Evolutionary conservation across 2,329 filamentous ascomycete species (phyloP), one percentile per base, ranked within the genome.

Genomic region (Cucurbitaria berberidis): DNA sequence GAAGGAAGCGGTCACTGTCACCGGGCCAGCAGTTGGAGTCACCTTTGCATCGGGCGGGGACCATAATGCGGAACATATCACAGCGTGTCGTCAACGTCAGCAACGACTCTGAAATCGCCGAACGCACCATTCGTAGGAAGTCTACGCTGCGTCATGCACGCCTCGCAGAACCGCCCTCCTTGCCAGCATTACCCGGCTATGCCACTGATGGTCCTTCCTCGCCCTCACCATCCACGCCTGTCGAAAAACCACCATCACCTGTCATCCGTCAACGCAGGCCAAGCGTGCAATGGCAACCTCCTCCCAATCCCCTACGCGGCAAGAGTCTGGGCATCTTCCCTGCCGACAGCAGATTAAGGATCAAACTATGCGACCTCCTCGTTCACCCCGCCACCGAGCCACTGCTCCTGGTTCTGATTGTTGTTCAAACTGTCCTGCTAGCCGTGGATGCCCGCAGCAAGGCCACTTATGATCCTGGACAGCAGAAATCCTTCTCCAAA

Each of bases 1-100:
- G 84, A 77, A 62, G 80, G 84, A 75, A 77, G 51, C 72, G 78
- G 40, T 81, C 80, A 7, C 68, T 80, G 16, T 81, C 80, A 39
- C 77, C 80, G 11, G 73, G 74, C 32, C 69, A 72, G 16, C 69
- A 72, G 16, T 69, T 74, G 15, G 77, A 76, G 32, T 81, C 80
- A 34, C 77, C 81, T 19, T 70, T 84, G 41, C 73, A 76, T 40
- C 73, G 81, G 50, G 81, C 80, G 34, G 77, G 79, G 21, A 81
- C 79, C 54, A 79, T 84, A 68, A 70, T 83, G 69, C 75, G 81
- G 59, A 86, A 86, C 62, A 96, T 99, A 86, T 98, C 96, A 27
- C 93, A 97, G 78, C 91, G 95, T 79, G 93, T 99, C 50, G 95
- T 99, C 69, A 98, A 98, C 70, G 85, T 99, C 66, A 96, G 92